phyloP scores from a whole-genome alignment of 805 yeast species.

The Limtongozyma cylindracea region DNA sequence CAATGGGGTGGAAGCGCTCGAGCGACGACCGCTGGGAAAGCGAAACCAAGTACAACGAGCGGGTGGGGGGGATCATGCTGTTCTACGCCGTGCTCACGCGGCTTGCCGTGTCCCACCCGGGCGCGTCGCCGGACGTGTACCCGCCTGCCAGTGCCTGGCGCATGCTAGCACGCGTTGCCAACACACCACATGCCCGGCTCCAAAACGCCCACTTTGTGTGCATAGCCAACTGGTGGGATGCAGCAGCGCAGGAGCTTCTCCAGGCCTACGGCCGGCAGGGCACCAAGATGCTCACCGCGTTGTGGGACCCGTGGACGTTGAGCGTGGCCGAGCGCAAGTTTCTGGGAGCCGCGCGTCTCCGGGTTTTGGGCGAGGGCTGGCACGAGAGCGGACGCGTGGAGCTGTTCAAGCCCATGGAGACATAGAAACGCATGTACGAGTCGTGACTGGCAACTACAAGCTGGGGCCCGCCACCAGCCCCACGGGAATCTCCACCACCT shows the following conservation, averaged over 20 bases:
- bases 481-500: too few species aligned
- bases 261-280: constrained; percentile 47
- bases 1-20: constrained; percentile 73
- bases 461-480: too few species aligned
- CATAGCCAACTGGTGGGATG: constrained; percentile 82
- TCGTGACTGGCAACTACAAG: too few species aligned
- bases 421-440: constrained; percentile 5
- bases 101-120: constrained; percentile 2
- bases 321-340: constrained; percentile 21
- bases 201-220: constrained; percentile 48
- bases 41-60: constrained; percentile 51
- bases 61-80: constrained; percentile 69
- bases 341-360: constrained; percentile 61
- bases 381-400: constrained; percentile 16
- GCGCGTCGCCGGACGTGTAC: constrained; percentile 13
- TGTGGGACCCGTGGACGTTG: constrained; percentile 26
- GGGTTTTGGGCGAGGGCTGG: constrained; percentile 70
- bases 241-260: constrained; percentile 31
- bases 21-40: constrained; percentile 26
- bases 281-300: constrained; percentile 23
- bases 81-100: constrained; percentile 58
- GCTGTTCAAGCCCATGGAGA: constrained; percentile 17
- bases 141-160: constrained; percentile 35
- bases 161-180: constrained; percentile 46
- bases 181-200: constrained; percentile 21